phyloP scores from a whole-genome alignment of 208 protist genomes.

The Acanthamoeba quina region DNA sequence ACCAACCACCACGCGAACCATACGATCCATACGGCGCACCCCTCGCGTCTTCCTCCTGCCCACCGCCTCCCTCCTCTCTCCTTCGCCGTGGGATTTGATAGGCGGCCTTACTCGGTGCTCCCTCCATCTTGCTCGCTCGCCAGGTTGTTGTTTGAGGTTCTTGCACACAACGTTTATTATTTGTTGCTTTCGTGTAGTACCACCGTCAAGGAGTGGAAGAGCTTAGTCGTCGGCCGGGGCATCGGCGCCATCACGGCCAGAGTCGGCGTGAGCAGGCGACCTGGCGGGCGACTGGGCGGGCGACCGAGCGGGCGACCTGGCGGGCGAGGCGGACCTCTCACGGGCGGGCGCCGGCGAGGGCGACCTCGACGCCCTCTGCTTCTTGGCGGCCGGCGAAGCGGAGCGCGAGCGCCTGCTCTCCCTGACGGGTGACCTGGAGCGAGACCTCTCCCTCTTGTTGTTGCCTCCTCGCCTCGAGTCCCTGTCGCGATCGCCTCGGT shows the following conservation, averaged over 20 bases:
- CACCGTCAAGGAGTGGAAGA: neutral
- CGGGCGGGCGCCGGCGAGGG: neutral
- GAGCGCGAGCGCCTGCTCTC: neutral
- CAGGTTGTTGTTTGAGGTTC: too few relatives aligned
- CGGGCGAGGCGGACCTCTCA: neutral
- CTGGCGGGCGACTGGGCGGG: neutral
- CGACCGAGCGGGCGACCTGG: neutral
- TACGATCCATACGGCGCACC: neutral
- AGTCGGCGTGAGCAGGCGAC: slow-evolving; percentile 10
- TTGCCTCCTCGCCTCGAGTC: slow-evolving; percentile 16
- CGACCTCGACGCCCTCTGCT: slow-evolving; percentile 7
- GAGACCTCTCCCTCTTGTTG: neutral
- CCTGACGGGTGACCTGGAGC: slow-evolving; percentile 20
- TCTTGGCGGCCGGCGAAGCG: slow-evolving; percentile 3
- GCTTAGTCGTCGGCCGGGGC: slow-evolving; percentile 20
- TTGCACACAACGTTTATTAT: neutral
- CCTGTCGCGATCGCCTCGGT: neutral
- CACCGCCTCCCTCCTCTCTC: neutral
- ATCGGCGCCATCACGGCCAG: neutral
- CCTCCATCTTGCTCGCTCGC: neutral
- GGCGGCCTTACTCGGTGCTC: neutral
- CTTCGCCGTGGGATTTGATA: neutral
- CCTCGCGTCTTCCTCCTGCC: neutral
- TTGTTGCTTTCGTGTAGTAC: neutral
- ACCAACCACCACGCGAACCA: too few relatives aligned